Evolutionary conservation across 225 moss, liverwort and hornwort genomes (phyloP), one percentile per base, ranked within the genome.

Genomic region (Physcomitrium patens): DNA sequence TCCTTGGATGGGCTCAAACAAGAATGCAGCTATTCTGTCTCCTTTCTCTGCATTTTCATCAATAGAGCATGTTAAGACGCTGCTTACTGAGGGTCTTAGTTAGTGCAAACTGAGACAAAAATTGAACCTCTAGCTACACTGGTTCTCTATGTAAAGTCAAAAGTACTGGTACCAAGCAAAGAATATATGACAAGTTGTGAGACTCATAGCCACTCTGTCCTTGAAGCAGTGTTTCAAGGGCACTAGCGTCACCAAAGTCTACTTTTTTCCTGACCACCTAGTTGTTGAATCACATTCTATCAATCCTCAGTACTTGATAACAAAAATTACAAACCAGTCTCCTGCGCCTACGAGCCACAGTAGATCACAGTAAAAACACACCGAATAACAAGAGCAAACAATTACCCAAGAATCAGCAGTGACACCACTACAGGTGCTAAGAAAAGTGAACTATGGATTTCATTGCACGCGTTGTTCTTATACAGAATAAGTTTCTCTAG

Each of bases 1-100:
- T 82, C 99, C 99, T 83, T 99, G 99, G 72, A 99, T 93, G 52
- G 99, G 99, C 82, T 99, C 93, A 68, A 99, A 91, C 68, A 99
- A 68, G 75, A 99, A 99, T 63, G 68, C 99, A 53, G 99, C 99
- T 43, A 93, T 85, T 70, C 88, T 85, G 26, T 93, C 85, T 83
- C 93, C 99, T 65, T 76, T 75, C 74, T 99, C 99, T 99, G 89
- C 55, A 43, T 41, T 47, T 49, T 52, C 66, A 70, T 8, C 24
- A 70, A 67, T 1, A 37, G 22, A 60, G 48, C 53, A 53, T 18
- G 53, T 53, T 73, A 69, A 43, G 4, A 37, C 31, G 31, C 31
- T 7, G 31, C 31, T 37, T 37, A 4, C 31, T 37, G 7, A 7
- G 65, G 65, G 7, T 42, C 18, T 48, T 60, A 51, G 12, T 31